Evolutionary conservation across 768 basidiomycete genomes (phyloP), one percentile per base, ranked within the genome.

Genomic region (Macrocybe gigantea): DNA sequence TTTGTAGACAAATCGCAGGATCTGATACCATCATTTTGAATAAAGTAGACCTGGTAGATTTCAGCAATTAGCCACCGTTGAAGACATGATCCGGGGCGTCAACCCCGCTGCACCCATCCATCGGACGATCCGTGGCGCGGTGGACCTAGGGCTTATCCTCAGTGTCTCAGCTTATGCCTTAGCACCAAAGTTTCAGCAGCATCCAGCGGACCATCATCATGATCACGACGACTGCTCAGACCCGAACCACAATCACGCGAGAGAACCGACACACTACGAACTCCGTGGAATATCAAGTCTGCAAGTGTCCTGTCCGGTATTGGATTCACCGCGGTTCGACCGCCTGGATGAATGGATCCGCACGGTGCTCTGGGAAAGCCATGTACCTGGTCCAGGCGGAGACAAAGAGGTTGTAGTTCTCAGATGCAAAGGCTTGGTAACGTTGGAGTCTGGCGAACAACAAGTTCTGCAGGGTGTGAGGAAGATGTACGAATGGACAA

Each of bases 11-110:
- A 72, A 85, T 98, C 41, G 95, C 91, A 1, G 85, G 83, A 34
- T 84, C 95, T 22, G 96, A 99, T 59, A 85, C 95, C 22, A 76
- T 98, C 34, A 66, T 99, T 29, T 68, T 99, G 30, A 99, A 99
- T 74, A 99, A 99, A 71, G 71, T 73, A 29, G 95, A 97, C 58
- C 70, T 97, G 7, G 83, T 81, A 1, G 58, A 74, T 1, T 51
- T 74, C 63, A 68, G 5, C 67, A 69, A 14, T 57, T 88, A 1
- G 45, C 52, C 1, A 59, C 67, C 3, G 78, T 80, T 9, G 83
- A 89, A 60, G 59, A 55, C n/a, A 64, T 78, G 14, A 81, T 99
- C 35, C 77, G 72, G n/a, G 62, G 69, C 14, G 70, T 95, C 56
- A 98, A 98, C 63, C 88, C 93, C 5, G 80, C 78, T 2, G 83